Conservation (phyloP, 208 protist species). For the Trypanosoma melophagium region DNA sequence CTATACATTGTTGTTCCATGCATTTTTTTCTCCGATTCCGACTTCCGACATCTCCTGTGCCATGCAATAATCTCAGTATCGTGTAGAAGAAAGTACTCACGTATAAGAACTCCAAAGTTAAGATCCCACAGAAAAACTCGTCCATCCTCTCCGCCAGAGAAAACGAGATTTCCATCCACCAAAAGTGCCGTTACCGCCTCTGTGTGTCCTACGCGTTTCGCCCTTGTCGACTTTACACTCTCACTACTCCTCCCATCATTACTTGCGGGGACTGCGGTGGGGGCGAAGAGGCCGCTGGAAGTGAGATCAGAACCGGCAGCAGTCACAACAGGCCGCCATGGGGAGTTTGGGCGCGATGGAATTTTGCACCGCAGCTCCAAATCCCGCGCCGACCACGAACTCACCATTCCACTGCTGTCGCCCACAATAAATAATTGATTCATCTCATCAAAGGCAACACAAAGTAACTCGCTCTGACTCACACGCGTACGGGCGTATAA, state of each 20-base stretch:
- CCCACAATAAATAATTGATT: constrained; percentile 32
- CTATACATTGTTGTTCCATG: neutral
- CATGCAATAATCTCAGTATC: constrained; percentile 1
- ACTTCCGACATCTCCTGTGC: neutral
- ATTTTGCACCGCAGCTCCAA: constrained; percentile 18
- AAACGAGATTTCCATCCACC: constrained; percentile 33
- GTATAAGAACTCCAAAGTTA: constrained; percentile 18
- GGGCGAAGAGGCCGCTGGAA: too few relatives aligned
- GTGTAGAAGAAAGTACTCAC: constrained; percentile 25
- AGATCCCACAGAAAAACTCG: constrained; percentile 41
- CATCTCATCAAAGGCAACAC: constrained; percentile 33
- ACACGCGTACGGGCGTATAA: constrained; percentile 25
- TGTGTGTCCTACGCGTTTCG: constrained; percentile 19
- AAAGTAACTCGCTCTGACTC: constrained; percentile 51
- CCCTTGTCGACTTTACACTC: neutral
- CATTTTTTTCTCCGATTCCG: neutral
- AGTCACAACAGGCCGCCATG: constrained; percentile 20
- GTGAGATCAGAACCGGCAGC: too few relatives aligned
- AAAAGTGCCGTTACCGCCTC: constrained; percentile 26
- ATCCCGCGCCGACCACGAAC: constrained; percentile 19
- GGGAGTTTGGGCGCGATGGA: constrained; percentile 26
- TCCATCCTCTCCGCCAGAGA: constrained; percentile 45
- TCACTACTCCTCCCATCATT: neutral
- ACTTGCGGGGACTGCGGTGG: too few relatives aligned
- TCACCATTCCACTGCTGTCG: constrained; percentile 24